phyloP scores from a whole-genome alignment of 1,284 basidiomycete genomes.

The Laetiporus sulphureus region DNA sequence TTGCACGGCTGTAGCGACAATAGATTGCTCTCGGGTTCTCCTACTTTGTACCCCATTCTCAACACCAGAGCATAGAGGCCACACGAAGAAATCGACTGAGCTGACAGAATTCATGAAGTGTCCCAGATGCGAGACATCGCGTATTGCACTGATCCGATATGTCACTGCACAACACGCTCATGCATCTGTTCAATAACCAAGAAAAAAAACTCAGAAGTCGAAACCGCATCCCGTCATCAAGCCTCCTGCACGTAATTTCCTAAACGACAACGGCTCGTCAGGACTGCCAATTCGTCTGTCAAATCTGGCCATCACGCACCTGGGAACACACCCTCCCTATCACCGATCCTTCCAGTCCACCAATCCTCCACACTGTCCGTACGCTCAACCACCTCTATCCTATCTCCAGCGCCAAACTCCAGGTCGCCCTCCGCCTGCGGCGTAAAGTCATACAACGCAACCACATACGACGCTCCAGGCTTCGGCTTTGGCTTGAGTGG shows the following conservation, averaged over 20 bases:
- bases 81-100: too few species aligned
- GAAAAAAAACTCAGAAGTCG: too few species aligned
- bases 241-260: constrained; percentile 45
- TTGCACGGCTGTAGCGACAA: too few species aligned
- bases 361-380: constrained; percentile 88
- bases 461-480: constrained; percentile 71
- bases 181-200: too few species aligned
- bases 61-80: too few species aligned
- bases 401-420: constrained; percentile 87
- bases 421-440: constrained; percentile 94
- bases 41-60: too few species aligned
- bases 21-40: too few species aligned
- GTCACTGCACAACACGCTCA: too few species aligned
- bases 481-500: constrained; percentile 51
- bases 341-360: constrained; percentile 94
- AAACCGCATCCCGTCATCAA: constrained; percentile 14
- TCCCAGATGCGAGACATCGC: too few species aligned
- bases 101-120: too few species aligned
- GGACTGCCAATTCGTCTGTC: background rate
- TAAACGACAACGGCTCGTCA: background rate
- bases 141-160: too few species aligned
- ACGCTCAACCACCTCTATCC: constrained; percentile 88
- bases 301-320: constrained; percentile 38
- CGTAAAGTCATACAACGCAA: constrained; percentile 92
- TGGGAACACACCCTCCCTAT: constrained; percentile 88